A percentile compares a stretch with the other conserved stretches of the same genome.
phyloP scores from a whole-genome alignment of 129 eudicot species.

The Gnaphalium uliginosum region DNA sequence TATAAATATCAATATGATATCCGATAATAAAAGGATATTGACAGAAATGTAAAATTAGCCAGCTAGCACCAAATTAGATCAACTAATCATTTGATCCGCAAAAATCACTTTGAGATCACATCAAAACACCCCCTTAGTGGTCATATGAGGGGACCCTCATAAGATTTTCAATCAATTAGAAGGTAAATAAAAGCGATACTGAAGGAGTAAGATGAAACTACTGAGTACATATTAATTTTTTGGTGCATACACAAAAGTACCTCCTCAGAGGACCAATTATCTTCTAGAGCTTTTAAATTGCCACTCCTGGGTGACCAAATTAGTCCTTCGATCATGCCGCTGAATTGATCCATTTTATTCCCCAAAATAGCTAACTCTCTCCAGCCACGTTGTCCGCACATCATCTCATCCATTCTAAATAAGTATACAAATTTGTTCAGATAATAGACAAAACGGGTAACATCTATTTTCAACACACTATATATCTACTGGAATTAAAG shows the following conservation, averaged over 20 bases:
- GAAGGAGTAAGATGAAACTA: background rate
- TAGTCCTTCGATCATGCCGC: conserved; percentile 53
- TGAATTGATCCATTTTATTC: conserved; percentile 52
- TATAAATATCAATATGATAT: background rate
- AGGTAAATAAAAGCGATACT: background rate
- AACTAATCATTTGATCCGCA: background rate
- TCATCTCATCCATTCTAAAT: conserved; percentile 95
- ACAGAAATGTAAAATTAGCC: background rate
- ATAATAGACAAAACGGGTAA: conserved; percentile 9
- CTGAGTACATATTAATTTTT: conserved; percentile 5
- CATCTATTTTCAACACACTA: background rate
- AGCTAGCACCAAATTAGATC: background rate
- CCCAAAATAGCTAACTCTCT: conserved; percentile 63
- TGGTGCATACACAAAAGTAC: conserved; percentile 30
- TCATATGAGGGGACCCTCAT: too few relatives aligned
- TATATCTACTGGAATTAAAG: conserved; percentile 9
- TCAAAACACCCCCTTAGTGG: too few relatives aligned
- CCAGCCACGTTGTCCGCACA: conserved; percentile 71
- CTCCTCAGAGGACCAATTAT: conserved; percentile 66
- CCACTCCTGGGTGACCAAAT: conserved; percentile 51
- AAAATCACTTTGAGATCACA: background rate
- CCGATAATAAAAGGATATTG: background rate
- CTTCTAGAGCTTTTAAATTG: conserved; percentile 36
- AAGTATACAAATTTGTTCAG: conserved; percentile 14
- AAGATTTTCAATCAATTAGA: too few relatives aligned